Percentiles rank a stretch among this genome's conserved stretches.
Evolutionary conservation across 2,329 filamentous ascomycete species (phyloP).

Genomic region (Sporothrix protearum): DNA sequence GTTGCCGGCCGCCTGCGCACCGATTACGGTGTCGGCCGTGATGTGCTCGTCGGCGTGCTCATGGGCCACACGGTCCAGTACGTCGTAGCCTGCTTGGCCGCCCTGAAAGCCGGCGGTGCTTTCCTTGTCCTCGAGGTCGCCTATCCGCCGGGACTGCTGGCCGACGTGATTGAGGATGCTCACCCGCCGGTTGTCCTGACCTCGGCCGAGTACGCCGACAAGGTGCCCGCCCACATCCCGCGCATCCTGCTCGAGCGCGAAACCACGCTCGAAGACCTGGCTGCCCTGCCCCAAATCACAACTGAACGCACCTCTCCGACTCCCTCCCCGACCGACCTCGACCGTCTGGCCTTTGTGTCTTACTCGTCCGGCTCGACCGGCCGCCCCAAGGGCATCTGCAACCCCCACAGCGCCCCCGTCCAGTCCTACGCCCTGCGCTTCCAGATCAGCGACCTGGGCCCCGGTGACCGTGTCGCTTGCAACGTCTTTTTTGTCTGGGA

Average conservation of each 20-base stretch:
- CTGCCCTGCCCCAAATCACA: not conserved
- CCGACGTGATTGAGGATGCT: constrained; percentile 74
- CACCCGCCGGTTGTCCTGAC: constrained; percentile 69
- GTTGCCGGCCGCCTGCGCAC: constrained; percentile 62
- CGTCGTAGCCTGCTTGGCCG: constrained; percentile 72
- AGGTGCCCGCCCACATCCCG: constrained; percentile 61
- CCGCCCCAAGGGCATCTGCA: constrained; percentile 77
- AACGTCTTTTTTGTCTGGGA: constrained; percentile 89
- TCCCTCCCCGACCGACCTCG: constrained; percentile 64
- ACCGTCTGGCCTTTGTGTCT: constrained; percentile 73
- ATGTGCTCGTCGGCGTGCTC: constrained; percentile 71
- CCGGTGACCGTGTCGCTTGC: constrained; percentile 76
- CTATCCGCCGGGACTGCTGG: constrained; percentile 68
- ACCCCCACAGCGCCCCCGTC: constrained; percentile 70
- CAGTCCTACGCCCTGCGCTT: constrained; percentile 73
- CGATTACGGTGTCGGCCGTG: constrained; percentile 63
- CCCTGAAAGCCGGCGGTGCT: constrained; percentile 73
- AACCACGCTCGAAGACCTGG: not conserved
- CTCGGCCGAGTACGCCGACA: constrained; percentile 58
- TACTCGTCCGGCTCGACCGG: constrained; percentile 77
- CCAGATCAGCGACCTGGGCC: constrained; percentile 62
- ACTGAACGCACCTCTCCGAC: constrained; percentile 47
- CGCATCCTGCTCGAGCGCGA: constrained; percentile 61
- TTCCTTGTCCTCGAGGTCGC: constrained; percentile 78
- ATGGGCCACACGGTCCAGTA: constrained; percentile 74